phyloP scores from a whole-genome alignment of 306 rosid species.

The Biancaea sappan region DNA sequence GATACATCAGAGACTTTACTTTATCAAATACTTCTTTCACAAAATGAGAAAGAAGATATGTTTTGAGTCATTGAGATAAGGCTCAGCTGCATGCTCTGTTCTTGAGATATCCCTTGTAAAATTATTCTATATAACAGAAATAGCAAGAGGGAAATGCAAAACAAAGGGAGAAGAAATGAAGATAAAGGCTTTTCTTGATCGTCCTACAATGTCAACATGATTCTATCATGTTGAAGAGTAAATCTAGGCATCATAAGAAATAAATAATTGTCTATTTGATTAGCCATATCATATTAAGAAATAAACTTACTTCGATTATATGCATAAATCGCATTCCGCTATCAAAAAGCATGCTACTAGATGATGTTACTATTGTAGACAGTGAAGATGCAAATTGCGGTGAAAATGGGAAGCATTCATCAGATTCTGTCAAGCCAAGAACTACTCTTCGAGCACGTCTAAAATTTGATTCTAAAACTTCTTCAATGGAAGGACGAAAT shows the following conservation, averaged over 20 bases:
- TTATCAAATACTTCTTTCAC: slow-evolving; percentile 19
- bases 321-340: slow-evolving; percentile 87
- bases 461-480: slow-evolving; percentile 86
- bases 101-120: background rate
- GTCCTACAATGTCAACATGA: slow-evolving; percentile 4
- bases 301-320: slow-evolving; percentile 74
- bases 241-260: slow-evolving; percentile 10
- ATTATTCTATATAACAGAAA: background rate
- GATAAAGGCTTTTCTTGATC: slow-evolving; percentile 1
- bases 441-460: slow-evolving; percentile 81
- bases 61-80: background rate
- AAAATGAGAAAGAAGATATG: background rate
- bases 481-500: slow-evolving; percentile 86
- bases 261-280: slow-evolving; percentile 21
- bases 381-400: slow-evolving; percentile 71
- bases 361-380: slow-evolving; percentile 67
- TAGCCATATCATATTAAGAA: slow-evolving; percentile 31
- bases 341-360: slow-evolving; percentile 64
- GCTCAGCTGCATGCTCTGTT: slow-evolving; percentile 18
- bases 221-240: slow-evolving; percentile 19
- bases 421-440: slow-evolving; percentile 77
- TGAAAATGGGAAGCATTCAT: slow-evolving; percentile 59
- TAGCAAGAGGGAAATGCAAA: slow-evolving; percentile 8
- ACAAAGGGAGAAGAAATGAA: background rate
- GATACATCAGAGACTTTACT: background rate